A percentile compares a stretch with the other conserved stretches of the same genome.
These are phyloP conservation scores for Pseudopithomyces maydicus DNA, from an alignment of 2,329 filamentous ascomycete species.

Conservation along the genomic window DNA sequence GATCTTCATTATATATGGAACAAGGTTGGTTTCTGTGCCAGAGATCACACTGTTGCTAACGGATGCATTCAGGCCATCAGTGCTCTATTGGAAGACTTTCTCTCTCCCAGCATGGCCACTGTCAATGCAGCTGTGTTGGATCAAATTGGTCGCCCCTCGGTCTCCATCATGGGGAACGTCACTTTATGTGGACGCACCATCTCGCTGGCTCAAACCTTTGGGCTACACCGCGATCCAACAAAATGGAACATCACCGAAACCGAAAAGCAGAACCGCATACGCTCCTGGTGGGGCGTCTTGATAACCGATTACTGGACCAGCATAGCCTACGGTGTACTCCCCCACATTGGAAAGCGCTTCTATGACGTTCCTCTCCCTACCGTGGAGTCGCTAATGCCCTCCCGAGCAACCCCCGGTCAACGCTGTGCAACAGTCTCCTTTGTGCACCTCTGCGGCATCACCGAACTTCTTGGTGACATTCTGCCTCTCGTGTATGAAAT, in stretches of 20 bases:
- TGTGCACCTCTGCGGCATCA: constrained; percentile 58
- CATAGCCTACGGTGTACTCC: constrained; percentile 61
- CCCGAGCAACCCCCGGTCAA: constrained; percentile 42
- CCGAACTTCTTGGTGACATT: constrained; percentile 47
- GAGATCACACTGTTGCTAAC: background rate
- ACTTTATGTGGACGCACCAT: constrained; percentile 60
- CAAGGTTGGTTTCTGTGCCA: constrained; percentile 21
- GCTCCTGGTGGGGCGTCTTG: constrained; percentile 62
- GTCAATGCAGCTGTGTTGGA: constrained; percentile 48
- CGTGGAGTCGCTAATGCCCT: constrained; percentile 47
- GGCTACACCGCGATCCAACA: constrained; percentile 60
- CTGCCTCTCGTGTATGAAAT: constrained; percentile 47
- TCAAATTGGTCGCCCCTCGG: constrained; percentile 47
- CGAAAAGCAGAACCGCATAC: constrained; percentile 58
- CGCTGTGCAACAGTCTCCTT: constrained; percentile 58
- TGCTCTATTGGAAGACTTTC: constrained; percentile 49
- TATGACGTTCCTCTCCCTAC: constrained; percentile 62
- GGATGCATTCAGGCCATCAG: constrained; percentile 36
- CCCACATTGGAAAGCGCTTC: constrained; percentile 58
- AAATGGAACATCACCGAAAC: constrained; percentile 57
- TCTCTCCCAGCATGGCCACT: constrained; percentile 48
- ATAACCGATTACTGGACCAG: constrained; percentile 64
- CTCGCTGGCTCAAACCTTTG: constrained; percentile 60
- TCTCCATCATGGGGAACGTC: constrained; percentile 54
- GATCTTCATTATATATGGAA: constrained; percentile 49